phyloP scores from a whole-genome alignment of 768 basidiomycete species.

The Amanita exitialis region DNA sequence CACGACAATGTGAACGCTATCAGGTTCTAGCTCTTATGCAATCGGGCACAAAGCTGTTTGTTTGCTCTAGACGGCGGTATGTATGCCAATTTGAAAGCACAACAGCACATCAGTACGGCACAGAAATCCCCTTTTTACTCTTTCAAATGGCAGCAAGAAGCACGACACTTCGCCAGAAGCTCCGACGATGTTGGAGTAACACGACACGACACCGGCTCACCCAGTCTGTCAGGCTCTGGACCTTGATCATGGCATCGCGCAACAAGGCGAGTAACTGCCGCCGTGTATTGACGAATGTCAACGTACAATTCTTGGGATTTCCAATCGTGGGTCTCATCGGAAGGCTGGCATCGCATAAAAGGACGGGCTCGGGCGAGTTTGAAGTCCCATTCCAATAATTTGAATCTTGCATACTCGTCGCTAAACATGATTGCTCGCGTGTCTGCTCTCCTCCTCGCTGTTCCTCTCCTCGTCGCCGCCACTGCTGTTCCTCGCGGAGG shows the following conservation, averaged over 20 bases:
- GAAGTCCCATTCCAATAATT: constrained; percentile 2
- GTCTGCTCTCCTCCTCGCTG: constrained; percentile 12
- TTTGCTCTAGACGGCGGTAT: background rate
- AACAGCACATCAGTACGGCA: background rate
- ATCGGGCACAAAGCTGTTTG: background rate
- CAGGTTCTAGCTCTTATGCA: background rate
- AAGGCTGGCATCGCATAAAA: constrained; percentile 1
- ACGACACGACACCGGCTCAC: background rate
- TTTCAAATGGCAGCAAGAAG: constrained; percentile 1
- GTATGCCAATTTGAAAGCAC: background rate
- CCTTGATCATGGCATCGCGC: background rate
- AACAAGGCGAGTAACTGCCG: constrained; percentile 2
- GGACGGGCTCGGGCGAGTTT: background rate
- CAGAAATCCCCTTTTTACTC: background rate
- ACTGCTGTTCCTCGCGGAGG: constrained; percentile 11
- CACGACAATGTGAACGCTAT: background rate
- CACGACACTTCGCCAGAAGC: constrained; percentile 1
- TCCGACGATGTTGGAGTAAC: constrained; percentile 1
- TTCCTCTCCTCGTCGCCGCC: constrained; percentile 13
- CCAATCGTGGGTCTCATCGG: background rate
- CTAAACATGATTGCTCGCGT: constrained; percentile 14
- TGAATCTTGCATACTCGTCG: background rate
- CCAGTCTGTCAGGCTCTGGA: constrained; percentile 5
- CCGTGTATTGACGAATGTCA: constrained; percentile 3
- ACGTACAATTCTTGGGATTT: background rate